Conservation (phyloP, 2,329 filamentous ascomycete genomes). For the Apiospora phragmitis region DNA sequence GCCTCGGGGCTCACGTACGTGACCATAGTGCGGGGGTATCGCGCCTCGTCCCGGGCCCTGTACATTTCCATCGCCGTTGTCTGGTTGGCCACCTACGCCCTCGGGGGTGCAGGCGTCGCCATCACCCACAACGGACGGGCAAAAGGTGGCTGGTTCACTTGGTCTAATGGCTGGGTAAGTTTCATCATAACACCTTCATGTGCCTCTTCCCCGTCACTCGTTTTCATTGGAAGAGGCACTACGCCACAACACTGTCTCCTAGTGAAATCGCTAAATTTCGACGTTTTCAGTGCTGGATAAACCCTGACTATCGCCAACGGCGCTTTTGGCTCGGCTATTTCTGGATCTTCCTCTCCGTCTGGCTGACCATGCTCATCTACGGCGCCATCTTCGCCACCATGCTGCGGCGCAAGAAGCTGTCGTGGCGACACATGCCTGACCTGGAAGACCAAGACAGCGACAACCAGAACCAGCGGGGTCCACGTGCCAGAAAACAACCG, state of each 20-base stretch:
- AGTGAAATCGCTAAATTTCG: neutral
- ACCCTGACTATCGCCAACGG: neutral
- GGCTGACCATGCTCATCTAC: neutral
- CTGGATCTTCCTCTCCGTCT: conserved; percentile 13
- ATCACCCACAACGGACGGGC: conserved; percentile 41
- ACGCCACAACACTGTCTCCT: too few relatives aligned
- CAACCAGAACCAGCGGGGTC: neutral
- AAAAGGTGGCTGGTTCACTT: conserved; percentile 32
- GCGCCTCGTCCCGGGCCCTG: conserved; percentile 51
- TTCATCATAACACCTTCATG: conserved; percentile 1
- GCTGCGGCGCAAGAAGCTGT: neutral
- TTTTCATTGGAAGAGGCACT: too few relatives aligned
- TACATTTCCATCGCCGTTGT: conserved; percentile 46
- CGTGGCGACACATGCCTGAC: neutral
- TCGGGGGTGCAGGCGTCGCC: conserved; percentile 53
- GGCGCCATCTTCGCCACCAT: neutral
- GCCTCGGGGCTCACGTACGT: conserved; percentile 69
- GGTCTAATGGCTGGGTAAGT: conserved; percentile 7
- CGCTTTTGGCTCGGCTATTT: conserved; percentile 14
- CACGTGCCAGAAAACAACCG: neutral
- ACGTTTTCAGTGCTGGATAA: conserved; percentile 17
- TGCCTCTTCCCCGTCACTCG: too few relatives aligned
- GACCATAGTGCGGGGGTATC: conserved; percentile 57
- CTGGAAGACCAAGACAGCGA: too few relatives aligned
- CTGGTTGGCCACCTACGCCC: conserved; percentile 61